Evolutionary conservation across 164 flowering plant species (phyloP).

Genomic region (Chimonanthus praecox): DNA sequence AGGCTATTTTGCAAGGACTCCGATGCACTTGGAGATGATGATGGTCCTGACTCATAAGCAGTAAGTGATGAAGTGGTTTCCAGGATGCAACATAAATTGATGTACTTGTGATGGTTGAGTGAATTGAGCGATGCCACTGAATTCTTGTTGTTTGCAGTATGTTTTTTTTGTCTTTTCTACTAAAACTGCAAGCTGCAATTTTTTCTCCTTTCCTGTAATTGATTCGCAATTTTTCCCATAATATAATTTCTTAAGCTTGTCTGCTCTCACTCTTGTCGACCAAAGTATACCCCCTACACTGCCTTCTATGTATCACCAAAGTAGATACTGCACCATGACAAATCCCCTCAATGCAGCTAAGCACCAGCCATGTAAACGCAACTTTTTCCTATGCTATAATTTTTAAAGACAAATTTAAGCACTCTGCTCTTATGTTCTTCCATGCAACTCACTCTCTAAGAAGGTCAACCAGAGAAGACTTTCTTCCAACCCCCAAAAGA

Average conservation of each 20-base stretch:
- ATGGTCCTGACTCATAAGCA: background rate
- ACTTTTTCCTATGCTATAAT: no score
- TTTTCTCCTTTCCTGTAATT: constrained; percentile 21
- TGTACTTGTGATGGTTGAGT: background rate
- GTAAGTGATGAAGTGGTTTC: background rate
- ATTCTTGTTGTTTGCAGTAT: constrained; percentile 20
- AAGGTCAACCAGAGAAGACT: no score
- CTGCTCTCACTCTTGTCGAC: no score
- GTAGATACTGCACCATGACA: no score
- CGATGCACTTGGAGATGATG: background rate
- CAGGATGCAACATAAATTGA: background rate
- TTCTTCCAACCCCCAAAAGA: no score
- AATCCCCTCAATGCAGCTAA: no score
- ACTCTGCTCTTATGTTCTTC: no score
- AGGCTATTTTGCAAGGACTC: background rate
- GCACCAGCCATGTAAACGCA: no score
- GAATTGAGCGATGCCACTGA: constrained; percentile 5
- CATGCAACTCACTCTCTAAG: no score
- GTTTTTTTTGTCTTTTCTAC: constrained; percentile 1
- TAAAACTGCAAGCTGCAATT: constrained; percentile 19
- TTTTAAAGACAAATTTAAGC: no score
- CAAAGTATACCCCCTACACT: no score
- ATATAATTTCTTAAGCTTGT: constrained; percentile 29
- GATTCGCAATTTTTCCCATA: constrained; percentile 13
- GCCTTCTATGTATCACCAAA: no score